phyloP scores from a whole-genome alignment of 1,139 yeast genomes.

The Diutina neorugosa region DNA sequence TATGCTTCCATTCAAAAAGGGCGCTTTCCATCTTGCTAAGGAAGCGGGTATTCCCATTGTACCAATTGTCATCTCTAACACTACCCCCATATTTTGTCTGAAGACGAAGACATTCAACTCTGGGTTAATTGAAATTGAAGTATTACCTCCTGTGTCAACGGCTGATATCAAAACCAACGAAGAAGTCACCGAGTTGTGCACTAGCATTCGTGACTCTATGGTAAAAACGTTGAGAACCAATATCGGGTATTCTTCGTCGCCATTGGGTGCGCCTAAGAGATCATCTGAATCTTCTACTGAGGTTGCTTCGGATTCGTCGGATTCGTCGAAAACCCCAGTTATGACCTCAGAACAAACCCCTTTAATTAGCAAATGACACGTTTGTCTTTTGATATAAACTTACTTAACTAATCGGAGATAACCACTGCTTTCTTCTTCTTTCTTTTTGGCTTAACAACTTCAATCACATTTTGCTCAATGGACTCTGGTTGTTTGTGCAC shows the following conservation, averaged over 20 bases:
- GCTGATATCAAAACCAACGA: slow-evolving; percentile 41
- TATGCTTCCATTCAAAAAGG: slow-evolving; percentile 84
- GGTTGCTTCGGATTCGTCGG: background rate
- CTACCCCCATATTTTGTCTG: slow-evolving; percentile 60
- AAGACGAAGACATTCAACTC: slow-evolving; percentile 41
- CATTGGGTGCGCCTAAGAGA: background rate
- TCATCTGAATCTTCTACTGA: background rate
- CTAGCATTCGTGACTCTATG: slow-evolving; percentile 25
- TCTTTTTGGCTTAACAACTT: slow-evolving; percentile 15
- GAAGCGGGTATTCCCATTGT: slow-evolving; percentile 84
- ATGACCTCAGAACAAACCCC: background rate
- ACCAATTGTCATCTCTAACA: slow-evolving; percentile 80
- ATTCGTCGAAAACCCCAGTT: background rate
- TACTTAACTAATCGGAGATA: slow-evolving; percentile 11
- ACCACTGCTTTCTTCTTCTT: slow-evolving; percentile 6
- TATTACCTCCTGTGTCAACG: slow-evolving; percentile 57
- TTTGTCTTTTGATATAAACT: slow-evolving; percentile 15
- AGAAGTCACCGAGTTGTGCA: slow-evolving; percentile 41
- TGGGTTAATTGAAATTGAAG: slow-evolving; percentile 54
- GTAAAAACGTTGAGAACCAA: slow-evolving; percentile 7
- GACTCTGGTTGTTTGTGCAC: background rate
- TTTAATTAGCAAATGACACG: slow-evolving; percentile 17
- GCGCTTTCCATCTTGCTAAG: slow-evolving; percentile 94
- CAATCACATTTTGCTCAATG: slow-evolving; percentile 8
- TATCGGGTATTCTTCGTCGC: background rate